Evolutionary conservation across 208 protist genomes (phyloP), one percentile per base, ranked within the genome.

Genomic region (Trypanosoma mega): DNA sequence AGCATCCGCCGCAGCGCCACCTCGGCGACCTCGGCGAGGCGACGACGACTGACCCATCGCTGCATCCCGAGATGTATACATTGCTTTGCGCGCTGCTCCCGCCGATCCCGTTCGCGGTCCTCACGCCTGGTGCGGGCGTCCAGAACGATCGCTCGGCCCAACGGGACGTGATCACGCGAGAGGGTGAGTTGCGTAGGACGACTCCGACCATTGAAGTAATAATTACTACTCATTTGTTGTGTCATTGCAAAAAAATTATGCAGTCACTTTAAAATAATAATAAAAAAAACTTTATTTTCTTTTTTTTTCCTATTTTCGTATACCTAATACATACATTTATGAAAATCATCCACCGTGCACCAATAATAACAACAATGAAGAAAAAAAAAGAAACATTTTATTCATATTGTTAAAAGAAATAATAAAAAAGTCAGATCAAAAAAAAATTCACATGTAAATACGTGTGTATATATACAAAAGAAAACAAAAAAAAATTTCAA

Each of bases 201-300:
- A 53, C 80, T 92, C 9, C 68, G 47, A 34, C 88, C 88, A 34
- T 88, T 76, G 52, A 95, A 95, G 14, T 44, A 11, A 49, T 55
- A 69, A 14, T n/a, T 45, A 5, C 46, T 18, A 48, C 34, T 64
- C 57, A 72, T 65, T 63, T 52, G n/a, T 18, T 27, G 16, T 50
- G 23, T 50, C 45, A 29, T 3, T 21, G 24, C 48, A 23, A 14
- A 23, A 27, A 12, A 34, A 7, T 20, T 34, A 31, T 20, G 16
- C 53, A 43, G 27, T 20, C 24, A 44, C 36, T 49, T 33, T 59
- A 0, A 49, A 58, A 56, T 33, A 54, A 57, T 59, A 21, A 62
- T 29, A 66, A 68, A n/a, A n/a, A n/a, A n/a, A n/a, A n/a, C n/a
- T n/a, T n/a, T n/a, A n/a, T n/a, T n/a, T n/a, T n/a, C n/a, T n/a